Evolutionary conservation across 768 basidiomycete species (phyloP), one percentile per base, ranked within the genome.

Genomic region (Gloeopeniophorella convolvens): DNA sequence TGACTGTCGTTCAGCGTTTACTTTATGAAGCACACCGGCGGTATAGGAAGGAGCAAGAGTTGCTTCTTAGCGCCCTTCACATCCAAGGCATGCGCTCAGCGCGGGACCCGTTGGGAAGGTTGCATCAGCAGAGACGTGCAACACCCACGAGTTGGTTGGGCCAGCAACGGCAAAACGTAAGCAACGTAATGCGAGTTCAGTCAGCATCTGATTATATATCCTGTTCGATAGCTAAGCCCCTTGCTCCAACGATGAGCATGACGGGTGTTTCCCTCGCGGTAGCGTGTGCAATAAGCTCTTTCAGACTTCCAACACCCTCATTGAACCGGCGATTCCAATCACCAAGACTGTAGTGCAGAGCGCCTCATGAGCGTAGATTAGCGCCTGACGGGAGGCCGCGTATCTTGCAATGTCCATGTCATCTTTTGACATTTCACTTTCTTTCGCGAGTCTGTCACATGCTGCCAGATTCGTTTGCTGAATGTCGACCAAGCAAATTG

Each of bases 121-220:
- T 33, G 15, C 34, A 48, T 39, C 54, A 50, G 23, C 57, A 49
- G 34, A 39, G 27, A 18, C 45, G 55, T 16, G 18, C 43, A 2
- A 15, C 20, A 11, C 47, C 55, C 18, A 50, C 44, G 18, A 58
- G 57, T 20, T 58, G 57, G 57, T 28, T 58, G 6, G 57, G 57
- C 15, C 57, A 58, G 44, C 57, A 58, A 16, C 55, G 57, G 40
- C 57, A 51, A 27, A 58, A 52, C 26, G 57, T 58, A 34, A 48
- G 54, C 26, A 4, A 26, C 36, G 11, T 12, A 16, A 16, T 18
- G 13, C 26, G 20, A 18, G 13, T 41, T 24, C 34, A 7, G 21
- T 20, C 10, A 5, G 13, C 23, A 32, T 34, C 28, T 37, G 21
- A 13, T 26, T 28, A 23, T 15, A 26, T 16, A 6, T 21, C 31